These are phyloP conservation scores for Diaporthe capsici DNA, from an alignment of 2,329 filamentous ascomycete genomes.

Conservation along the genomic window DNA sequence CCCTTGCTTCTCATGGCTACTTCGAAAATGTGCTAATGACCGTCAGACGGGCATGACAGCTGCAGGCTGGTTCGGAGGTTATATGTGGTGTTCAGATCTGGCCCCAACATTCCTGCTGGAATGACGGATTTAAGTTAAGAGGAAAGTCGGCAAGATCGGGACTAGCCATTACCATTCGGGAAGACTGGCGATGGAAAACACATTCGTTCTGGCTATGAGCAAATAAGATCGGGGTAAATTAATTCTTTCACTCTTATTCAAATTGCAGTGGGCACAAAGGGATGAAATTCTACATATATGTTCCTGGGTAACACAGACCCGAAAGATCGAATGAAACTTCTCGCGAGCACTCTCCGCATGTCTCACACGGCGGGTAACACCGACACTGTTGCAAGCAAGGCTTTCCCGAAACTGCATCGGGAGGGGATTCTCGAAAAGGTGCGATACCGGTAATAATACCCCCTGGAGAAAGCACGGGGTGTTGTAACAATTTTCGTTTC, in stretches of 20 bases:
- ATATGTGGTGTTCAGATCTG: background rate
- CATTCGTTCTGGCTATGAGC: background rate
- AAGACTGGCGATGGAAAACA: background rate
- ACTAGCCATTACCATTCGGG: background rate
- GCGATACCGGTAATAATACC: background rate
- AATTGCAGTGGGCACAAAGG: background rate
- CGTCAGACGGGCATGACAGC: background rate
- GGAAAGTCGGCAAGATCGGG: background rate
- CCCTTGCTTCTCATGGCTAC: background rate
- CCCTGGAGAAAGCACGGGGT: background rate
- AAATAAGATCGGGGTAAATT: background rate
- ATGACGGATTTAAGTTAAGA: background rate
- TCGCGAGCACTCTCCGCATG: background rate
- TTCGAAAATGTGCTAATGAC: background rate
- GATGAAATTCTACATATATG: background rate
- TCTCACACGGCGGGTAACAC: slow-evolving; percentile 3
- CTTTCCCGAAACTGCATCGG: slow-evolving; percentile 6
- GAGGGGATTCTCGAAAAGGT: background rate
- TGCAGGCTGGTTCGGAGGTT: background rate
- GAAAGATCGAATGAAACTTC: slow-evolving; percentile 21
- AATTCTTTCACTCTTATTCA: rapidly evolving
- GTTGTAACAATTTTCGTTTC: slow-evolving; percentile 11
- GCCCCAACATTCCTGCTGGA: background rate
- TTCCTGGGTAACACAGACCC: background rate
- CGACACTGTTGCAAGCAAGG: background rate